Evolutionary conservation across 768 basidiomycete genomes (phyloP).

Genomic region (Tricholoma flavovirens): DNA sequence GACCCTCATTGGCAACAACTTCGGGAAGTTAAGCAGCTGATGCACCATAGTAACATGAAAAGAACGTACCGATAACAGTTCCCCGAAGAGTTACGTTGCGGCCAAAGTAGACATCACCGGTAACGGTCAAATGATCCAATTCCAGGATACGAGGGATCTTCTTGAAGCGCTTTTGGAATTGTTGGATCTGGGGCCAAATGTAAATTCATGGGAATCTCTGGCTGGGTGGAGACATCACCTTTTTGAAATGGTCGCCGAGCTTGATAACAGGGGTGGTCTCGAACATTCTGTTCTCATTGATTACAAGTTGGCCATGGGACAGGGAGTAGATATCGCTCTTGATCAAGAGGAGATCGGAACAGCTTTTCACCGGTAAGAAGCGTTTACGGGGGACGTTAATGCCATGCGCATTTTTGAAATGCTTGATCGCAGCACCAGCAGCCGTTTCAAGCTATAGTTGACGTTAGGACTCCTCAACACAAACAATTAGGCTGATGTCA

Average conservation of each 20-base stretch:
- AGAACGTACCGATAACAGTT: slow-evolving; percentile 67
- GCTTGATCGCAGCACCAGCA: slow-evolving; percentile 90
- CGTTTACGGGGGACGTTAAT: slow-evolving; percentile 93
- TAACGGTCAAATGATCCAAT: slow-evolving; percentile 90
- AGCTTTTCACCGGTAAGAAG: slow-evolving; percentile 89
- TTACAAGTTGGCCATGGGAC: slow-evolving; percentile 80
- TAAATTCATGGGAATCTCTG: background rate
- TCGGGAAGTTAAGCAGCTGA: background rate
- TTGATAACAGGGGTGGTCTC: slow-evolving; percentile 92
- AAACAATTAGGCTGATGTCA: slow-evolving; percentile 2
- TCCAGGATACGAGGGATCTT: slow-evolving; percentile 88
- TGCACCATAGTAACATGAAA: background rate
- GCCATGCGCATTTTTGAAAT: slow-evolving; percentile 87
- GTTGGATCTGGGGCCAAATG: slow-evolving; percentile 49
- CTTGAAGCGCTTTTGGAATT: slow-evolving; percentile 95
- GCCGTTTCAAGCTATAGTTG: slow-evolving; percentile 75
- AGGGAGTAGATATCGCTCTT: slow-evolving; percentile 92
- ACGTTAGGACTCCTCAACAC: slow-evolving; percentile 13
- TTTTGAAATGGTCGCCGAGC: slow-evolving; percentile 95
- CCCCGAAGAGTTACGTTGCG: slow-evolving; percentile 81
- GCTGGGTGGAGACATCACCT: slow-evolving; percentile 38
- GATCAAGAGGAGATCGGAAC: slow-evolving; percentile 84
- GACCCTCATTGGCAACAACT: slow-evolving; percentile 78
- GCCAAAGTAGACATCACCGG: slow-evolving; percentile 88
- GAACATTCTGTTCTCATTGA: slow-evolving; percentile 81